Base-by-base conservation (phyloP, 345 rosid species). In the Boechera divaricarpa region DNA sequence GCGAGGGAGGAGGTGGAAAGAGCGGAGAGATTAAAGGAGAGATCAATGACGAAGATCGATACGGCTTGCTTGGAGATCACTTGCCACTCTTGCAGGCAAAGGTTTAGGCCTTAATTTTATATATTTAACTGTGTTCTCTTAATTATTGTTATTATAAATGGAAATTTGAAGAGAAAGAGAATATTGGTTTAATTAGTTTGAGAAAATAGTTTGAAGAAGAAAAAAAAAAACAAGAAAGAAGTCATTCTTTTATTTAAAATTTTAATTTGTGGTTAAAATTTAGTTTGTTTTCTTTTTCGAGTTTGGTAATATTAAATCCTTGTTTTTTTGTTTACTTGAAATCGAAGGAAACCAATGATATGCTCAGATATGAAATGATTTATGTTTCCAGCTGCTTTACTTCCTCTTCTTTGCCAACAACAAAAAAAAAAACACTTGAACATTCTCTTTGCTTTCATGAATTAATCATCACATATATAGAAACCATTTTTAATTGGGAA, bases 41-140 rank as follows among this genome's bases (percentile, higher is more conserved):
- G 87, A 78, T 92, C 97, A 21, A 86, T 92, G 47, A 78, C 77
- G 54, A 85, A 72, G 86, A 83, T 83, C 2, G 98, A 90, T 86
- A 83, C 91, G 58, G 67, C 87, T 74, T 88, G 93, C 89, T 82
- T 88, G 87, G 96, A 95, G 89, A 87, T 92, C 85, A 95, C 99
- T 81, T 95, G 99, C 73, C 99, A 92, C 13, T 92, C 97, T 73
- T 95, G 99, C 86, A 87, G 96, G 77, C 97, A 91, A 79, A 88
- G 88, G 82, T 92, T 95, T 84, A 89, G 91, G 83, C 88, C 90
- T 68, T 83, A 24, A 82, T 49, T 44, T 60, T 59, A 29, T 38
- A n/a, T 31, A 36, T 39, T 66, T 49, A 21, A n/a, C 44, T 70
- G 29, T 59, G 12, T 79, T 71, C 63, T 81, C 58, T 65, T 60